Conservation (phyloP, 2,329 filamentous ascomycete genomes). For the Akanthomyces dipterigenus region DNA sequence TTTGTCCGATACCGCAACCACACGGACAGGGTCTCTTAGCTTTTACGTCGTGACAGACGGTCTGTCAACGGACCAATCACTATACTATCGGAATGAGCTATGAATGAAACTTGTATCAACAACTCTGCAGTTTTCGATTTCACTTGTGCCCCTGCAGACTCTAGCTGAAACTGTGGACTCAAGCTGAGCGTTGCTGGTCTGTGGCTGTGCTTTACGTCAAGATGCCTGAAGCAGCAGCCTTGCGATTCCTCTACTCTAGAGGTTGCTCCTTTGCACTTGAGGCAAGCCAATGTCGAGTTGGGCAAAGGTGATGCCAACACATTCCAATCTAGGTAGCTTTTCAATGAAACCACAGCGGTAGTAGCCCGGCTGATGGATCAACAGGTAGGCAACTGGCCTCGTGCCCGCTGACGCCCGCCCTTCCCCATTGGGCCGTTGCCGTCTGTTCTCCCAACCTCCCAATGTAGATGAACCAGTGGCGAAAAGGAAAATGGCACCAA, state of each 20-base stretch:
- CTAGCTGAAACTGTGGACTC: too few species aligned
- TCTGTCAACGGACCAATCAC: conserved; percentile 5
- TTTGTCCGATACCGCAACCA: conserved; percentile 24
- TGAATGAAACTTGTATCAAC: conserved; percentile 8
- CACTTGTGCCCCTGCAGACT: too few species aligned
- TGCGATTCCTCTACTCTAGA: background rate
- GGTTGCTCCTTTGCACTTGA: background rate
- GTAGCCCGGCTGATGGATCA: background rate
- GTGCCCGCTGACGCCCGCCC: background rate
- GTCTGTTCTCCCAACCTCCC: background rate
- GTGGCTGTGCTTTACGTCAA: background rate
- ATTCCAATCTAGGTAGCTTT: background rate
- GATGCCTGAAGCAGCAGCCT: background rate
- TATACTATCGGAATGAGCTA: conserved; percentile 12
- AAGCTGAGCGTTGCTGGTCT: too few species aligned
- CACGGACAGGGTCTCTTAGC: conserved; percentile 26
- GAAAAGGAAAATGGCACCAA: background rate
- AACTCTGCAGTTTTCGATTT: background rate
- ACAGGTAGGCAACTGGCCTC: background rate
- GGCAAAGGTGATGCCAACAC: background rate
- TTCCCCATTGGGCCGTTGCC: background rate
- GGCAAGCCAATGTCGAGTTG: background rate
- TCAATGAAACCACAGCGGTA: background rate
- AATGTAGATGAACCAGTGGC: background rate
- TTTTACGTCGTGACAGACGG: conserved; percentile 11